Evolutionary conservation across 2,329 filamentous ascomycete genomes (phyloP).

Genomic region (Colletotrichum lentis): DNA sequence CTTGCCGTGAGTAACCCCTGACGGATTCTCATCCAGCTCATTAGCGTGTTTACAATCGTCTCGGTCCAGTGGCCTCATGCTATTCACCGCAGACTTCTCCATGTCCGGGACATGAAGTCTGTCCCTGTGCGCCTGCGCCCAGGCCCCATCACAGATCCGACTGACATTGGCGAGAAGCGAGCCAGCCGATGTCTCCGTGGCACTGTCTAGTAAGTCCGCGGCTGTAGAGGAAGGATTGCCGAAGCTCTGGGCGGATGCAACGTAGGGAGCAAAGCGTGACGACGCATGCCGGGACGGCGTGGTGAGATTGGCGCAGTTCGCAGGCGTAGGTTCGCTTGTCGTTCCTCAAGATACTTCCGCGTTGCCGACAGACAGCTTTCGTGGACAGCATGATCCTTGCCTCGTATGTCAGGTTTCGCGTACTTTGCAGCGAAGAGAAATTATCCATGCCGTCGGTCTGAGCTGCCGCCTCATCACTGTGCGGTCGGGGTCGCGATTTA

Average conservation of each 20-base stretch:
- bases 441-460: neutral
- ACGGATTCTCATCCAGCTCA: neutral
- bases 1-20: conserved; percentile 26
- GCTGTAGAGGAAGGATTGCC: neutral
- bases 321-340: conserved; percentile 39
- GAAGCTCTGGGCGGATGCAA: neutral
- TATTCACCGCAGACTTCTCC: conserved; percentile 43
- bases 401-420: neutral
- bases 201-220: neutral
- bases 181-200: conserved; percentile 34
- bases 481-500: neutral
- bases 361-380: conserved; percentile 41
- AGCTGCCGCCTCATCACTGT: neutral
- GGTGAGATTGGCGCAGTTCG: conserved; percentile 21
- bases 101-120: conserved; percentile 43
- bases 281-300: neutral
- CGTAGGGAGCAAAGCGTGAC: neutral
- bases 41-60: conserved; percentile 39
- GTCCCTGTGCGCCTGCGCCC: conserved; percentile 45
- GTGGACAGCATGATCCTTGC: conserved; percentile 36
- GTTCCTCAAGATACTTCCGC: conserved; percentile 39
- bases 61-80: conserved; percentile 46
- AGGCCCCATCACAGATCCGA: conserved; percentile 45
- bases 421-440: neutral
- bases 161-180: conserved; percentile 46